Percentiles rank a stretch among this genome's conserved stretches.
These are phyloP conservation scores for Boletus sp. DNA, from an alignment of 768 basidiomycete genomes.

Conservation along the genomic window DNA sequence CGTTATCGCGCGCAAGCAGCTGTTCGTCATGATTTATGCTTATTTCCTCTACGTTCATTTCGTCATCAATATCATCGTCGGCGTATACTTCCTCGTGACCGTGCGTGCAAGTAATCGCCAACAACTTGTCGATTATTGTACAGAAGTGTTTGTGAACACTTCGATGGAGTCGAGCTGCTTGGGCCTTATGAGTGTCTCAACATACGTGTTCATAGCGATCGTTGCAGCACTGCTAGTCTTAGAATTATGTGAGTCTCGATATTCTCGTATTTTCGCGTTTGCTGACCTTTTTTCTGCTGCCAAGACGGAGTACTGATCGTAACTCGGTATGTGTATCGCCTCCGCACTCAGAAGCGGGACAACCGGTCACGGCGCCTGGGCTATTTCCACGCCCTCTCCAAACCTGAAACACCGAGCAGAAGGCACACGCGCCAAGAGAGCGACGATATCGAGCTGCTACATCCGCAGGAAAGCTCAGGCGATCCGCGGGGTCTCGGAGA, in stretches of 20 bases:
- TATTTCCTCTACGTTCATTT: conserved; percentile 59
- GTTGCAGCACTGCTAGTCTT: conserved; percentile 45
- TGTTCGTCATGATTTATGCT: conserved; percentile 55
- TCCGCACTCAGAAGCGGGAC: conserved; percentile 49
- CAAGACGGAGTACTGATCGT: conserved; percentile 54
- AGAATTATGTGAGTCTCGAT: conserved; percentile 52
- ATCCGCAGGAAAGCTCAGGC: conserved; percentile 6
- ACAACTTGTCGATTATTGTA: conserved; percentile 45
- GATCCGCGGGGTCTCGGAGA: conserved; percentile 15
- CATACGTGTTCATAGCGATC: conserved; percentile 46
- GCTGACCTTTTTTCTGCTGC: conserved; percentile 3
- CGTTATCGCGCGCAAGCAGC: conserved; percentile 59
- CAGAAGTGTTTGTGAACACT: conserved; percentile 40
- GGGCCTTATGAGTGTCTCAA: conserved; percentile 40
- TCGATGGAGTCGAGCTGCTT: conserved; percentile 45
- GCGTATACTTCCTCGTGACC: conserved; percentile 49
- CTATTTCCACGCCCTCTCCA: conserved; percentile 31
- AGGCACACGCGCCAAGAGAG: conserved; percentile 25
- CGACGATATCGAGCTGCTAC: conserved; percentile 31
- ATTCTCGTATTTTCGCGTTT: not conserved
- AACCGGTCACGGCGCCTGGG: conserved; percentile 34
- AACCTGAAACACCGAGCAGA: conserved; percentile 6
- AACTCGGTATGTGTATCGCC: conserved; percentile 52
- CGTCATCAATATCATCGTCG: conserved; percentile 51
- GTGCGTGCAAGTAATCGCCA: conserved; percentile 46